Base-by-base conservation (phyloP, 768 basidiomycete genomes). In the Coprinopsis sp. region DNA sequence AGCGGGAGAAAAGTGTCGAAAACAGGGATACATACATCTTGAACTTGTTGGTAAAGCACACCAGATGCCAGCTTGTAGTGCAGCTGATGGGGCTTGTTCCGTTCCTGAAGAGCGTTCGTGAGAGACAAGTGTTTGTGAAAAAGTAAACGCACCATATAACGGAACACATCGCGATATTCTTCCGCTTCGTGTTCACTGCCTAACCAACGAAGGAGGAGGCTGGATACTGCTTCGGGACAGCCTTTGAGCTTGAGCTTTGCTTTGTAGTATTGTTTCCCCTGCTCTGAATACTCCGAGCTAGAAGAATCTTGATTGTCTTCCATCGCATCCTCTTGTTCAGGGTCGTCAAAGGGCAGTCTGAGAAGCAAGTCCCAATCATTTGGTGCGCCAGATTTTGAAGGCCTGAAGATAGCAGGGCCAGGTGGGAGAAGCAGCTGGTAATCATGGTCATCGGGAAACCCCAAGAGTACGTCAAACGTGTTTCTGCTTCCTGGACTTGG, bases 401-500 rank as follows among this genome's bases (percentile, higher is more conserved):
- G 7, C 13, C 43, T 24, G 2, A 49, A 42, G 5, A 43, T 5
- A 3, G 33, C 47, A 18, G 72, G 68, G 18, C 77, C 79, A 25
- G 84, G 77, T 42, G 87, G 86, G 44, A 90, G 68, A 5, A 84
- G 54, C 77, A 79, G 83, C n/a, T 81, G 75, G 37, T 87, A 84
- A 33, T 68, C 67, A 2, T 78, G 70, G 4, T 67, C 64, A 55
- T 89, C 87, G 40, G 72, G 65, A 52, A 87, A 89, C 56, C 87
- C 84, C 42, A 91, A 57, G 19, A 89, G 77, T 1, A 91, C 58
- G 58, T 90, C 87, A 55, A 81, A 86, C n/a, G 78, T 76, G 56
- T 75, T 81, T 27, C 18, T 43, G 28, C n/a, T 37, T 14, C n/a
- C 39, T 36, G 43, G 30, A 16, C 40, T 29, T 33, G 54, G 29